phyloP scores from a whole-genome alignment of 805 yeast genomes.

The Brettanomyces sp. region DNA sequence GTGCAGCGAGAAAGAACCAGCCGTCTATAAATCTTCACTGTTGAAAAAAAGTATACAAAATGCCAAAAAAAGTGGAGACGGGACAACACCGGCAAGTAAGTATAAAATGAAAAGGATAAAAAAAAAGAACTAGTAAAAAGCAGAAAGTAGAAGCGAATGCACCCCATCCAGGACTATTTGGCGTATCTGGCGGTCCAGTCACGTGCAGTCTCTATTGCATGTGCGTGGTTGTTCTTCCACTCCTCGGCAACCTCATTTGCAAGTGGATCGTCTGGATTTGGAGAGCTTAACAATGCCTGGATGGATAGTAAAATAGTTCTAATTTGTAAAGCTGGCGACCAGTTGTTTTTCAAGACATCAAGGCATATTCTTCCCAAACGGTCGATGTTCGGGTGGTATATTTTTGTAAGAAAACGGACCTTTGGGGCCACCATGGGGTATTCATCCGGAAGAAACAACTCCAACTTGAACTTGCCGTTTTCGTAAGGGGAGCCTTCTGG shows the following conservation, averaged over 20 bases:
- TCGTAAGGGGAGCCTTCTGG: conserved; percentile 91
- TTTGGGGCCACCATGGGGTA: conserved; percentile 98
- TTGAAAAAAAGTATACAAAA: background rate
- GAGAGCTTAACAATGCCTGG: conserved; percentile 90
- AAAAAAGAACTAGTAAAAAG: too few relatives aligned
- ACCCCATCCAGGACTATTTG: conserved; percentile 1
- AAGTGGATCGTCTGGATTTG: conserved; percentile 96
- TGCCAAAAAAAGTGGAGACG: too few relatives aligned
- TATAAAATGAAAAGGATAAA: too few relatives aligned
- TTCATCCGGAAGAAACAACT: conserved; percentile 87
- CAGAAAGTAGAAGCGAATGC: too few relatives aligned
- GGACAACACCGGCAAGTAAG: too few relatives aligned
- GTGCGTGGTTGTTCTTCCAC: conserved; percentile 80
- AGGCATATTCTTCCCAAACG: conserved; percentile 90
- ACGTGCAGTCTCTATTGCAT: conserved; percentile 72
- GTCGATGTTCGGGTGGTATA: conserved; percentile 95
- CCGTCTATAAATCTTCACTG: conserved; percentile 1
- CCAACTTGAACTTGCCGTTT: conserved; percentile 67
- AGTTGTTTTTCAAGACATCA: conserved; percentile 87
- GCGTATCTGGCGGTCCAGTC: conserved; percentile 69
- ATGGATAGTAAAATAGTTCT: conserved; percentile 84
- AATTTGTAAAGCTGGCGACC: conserved; percentile 97
- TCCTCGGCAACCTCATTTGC: conserved; percentile 97
- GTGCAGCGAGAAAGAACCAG: conserved; percentile 3
- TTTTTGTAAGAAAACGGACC: conserved; percentile 85